Evolutionary conservation across 225 moss, liverwort and hornwort genomes (phyloP).

Genomic region (Rhytidiadelphus loreus): DNA sequence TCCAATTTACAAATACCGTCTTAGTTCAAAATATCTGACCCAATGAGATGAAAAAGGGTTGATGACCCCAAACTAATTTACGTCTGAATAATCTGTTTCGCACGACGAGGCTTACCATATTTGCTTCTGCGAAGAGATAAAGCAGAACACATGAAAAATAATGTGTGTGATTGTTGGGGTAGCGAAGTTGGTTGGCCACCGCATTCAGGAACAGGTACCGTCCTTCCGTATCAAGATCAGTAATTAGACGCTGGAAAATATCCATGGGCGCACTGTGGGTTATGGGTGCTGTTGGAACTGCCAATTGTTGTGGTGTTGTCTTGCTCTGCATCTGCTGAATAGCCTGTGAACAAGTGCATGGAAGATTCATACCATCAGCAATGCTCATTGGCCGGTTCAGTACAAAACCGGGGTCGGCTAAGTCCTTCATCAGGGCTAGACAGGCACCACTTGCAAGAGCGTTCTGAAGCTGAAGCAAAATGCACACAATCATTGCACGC

Average conservation of each 20-base stretch:
- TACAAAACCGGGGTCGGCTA: neutral
- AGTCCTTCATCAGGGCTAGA: neutral
- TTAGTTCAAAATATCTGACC: neutral
- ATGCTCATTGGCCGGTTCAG: neutral
- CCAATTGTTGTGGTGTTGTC: conserved; percentile 71
- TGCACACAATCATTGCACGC: neutral
- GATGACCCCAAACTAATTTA: neutral
- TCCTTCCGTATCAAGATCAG: conserved; percentile 93
- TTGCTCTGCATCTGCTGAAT: conserved; percentile 94
- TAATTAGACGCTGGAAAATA: conserved; percentile 85
- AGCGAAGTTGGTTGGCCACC: conserved; percentile 92
- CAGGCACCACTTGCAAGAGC: neutral
- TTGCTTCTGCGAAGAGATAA: conserved; percentile 92
- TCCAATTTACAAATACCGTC: neutral
- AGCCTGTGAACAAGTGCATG: conserved; percentile 43
- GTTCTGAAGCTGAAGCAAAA: neutral
- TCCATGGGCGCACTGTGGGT: conserved; percentile 99
- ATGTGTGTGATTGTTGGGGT: conserved; percentile 99
- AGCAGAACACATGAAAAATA: conserved; percentile 97
- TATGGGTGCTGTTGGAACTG: conserved; percentile 85
- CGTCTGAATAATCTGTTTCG: neutral
- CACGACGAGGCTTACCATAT: conserved; percentile 13
- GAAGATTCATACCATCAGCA: neutral
- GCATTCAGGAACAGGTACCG: conserved; percentile 92
- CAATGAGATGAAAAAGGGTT: neutral